Evolutionary conservation across 352 stramenopile species (phyloP).

Genomic region (Saprolegnia diclina): DNA sequence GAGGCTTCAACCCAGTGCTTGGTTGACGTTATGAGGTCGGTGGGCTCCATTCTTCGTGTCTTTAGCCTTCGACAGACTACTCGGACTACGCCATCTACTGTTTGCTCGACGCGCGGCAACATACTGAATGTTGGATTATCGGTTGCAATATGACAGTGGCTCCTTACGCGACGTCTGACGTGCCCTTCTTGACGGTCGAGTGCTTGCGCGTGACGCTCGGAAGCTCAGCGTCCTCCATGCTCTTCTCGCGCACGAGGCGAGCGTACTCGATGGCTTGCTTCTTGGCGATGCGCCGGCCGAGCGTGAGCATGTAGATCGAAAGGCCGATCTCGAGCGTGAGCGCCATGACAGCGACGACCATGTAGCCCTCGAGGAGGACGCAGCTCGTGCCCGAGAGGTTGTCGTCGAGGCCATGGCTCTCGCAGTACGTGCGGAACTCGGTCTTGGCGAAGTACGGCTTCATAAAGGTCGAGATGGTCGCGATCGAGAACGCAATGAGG

Average conservation of each 20-base stretch:
- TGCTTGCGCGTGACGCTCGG: neutral
- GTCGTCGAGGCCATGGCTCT: neutral
- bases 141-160: neutral
- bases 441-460: conserved; percentile 3
- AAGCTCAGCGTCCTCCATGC: conserved; percentile 19
- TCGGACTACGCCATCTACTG: too few relatives aligned
- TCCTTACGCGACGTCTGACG: neutral
- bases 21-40: too few relatives aligned
- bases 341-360: conserved; percentile 21
- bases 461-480: conserved; percentile 21
- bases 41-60: too few relatives aligned
- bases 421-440: conserved; percentile 16
- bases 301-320: conserved; percentile 12
- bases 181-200: conserved; percentile 7
- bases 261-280: conserved; percentile 21
- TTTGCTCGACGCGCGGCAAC: too few relatives aligned
- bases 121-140: too few relatives aligned
- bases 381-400: conserved; percentile 21
- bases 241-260: conserved; percentile 19
- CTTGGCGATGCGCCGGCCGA: conserved; percentile 20
- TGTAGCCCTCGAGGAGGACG: conserved; percentile 16
- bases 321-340: conserved; percentile 20
- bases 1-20: too few relatives aligned
- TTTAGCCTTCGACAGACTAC: too few relatives aligned
- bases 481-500: conserved; percentile 16